Conservation (phyloP, 345 rosid genomes). For the Acer yangbiense region DNA sequence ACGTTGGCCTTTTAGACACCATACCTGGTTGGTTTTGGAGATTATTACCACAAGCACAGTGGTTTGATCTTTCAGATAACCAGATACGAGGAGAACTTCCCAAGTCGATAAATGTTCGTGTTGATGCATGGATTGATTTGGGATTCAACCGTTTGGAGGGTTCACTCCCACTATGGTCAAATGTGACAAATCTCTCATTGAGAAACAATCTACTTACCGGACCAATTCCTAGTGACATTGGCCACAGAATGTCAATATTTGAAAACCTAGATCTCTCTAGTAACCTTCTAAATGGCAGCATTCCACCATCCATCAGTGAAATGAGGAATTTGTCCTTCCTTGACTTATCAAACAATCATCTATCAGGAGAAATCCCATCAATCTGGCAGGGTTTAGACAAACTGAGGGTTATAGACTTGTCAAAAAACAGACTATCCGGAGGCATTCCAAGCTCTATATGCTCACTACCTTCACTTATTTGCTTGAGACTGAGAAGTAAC, state of each 20-base stretch:
- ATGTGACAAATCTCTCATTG: slow-evolving; percentile 9
- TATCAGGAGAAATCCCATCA: slow-evolving; percentile 18
- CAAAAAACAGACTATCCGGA: slow-evolving; percentile 32
- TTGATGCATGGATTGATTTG: neutral
- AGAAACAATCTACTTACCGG: slow-evolving; percentile 23
- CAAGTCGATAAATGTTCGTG: neutral
- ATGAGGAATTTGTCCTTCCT: slow-evolving; percentile 2
- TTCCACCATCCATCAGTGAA: slow-evolving; percentile 23
- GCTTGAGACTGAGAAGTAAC: slow-evolving; percentile 11
- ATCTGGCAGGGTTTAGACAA: neutral
- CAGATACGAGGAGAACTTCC: neutral
- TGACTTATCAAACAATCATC: slow-evolving; percentile 28
- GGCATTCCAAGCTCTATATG: slow-evolving; percentile 17
- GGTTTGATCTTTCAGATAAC: slow-evolving; percentile 19
- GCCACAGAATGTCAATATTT: neutral
- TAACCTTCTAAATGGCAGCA: slow-evolving; percentile 26
- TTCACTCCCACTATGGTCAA: slow-evolving; percentile 22
- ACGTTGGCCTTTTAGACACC: slow-evolving; percentile 10
- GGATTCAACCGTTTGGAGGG: slow-evolving; percentile 23
- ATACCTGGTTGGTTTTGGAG: slow-evolving; percentile 32
- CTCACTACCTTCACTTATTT: neutral
- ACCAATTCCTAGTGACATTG: slow-evolving; percentile 7
- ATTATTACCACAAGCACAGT: neutral
- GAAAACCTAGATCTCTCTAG: slow-evolving; percentile 19
- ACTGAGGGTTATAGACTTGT: slow-evolving; percentile 7